Conservation (phyloP, 257 asterid genomes). For the Nemophila menziesii region DNA sequence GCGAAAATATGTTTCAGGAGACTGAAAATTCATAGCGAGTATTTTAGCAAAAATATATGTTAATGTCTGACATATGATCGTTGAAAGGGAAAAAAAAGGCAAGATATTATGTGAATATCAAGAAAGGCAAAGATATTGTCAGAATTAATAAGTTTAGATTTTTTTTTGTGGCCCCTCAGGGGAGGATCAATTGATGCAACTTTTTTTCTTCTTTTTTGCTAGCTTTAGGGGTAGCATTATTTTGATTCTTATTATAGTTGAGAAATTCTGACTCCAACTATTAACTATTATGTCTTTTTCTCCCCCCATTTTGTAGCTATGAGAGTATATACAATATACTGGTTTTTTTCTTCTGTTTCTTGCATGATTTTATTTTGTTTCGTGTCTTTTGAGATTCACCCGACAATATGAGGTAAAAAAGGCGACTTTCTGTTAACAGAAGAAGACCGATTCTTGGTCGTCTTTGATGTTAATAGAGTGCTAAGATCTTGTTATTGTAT, state of each 20-base stretch:
- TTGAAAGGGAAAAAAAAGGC: background rate
- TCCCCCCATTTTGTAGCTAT: too few species aligned
- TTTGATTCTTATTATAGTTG: background rate
- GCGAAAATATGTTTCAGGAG: constrained; percentile 60
- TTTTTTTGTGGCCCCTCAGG: background rate
- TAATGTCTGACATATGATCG: background rate
- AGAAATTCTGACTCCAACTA: background rate
- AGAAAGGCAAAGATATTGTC: background rate
- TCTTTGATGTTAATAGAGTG: too few species aligned
- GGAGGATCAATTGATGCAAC: background rate
- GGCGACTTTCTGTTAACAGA: too few species aligned
- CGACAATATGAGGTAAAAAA: too few species aligned
- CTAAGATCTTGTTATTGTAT: too few species aligned
- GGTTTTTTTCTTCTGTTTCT: too few species aligned
- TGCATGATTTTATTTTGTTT: too few species aligned
- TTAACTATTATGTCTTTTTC: background rate
- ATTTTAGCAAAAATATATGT: background rate
- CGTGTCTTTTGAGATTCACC: too few species aligned
- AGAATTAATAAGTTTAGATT: background rate
- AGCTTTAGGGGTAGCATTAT: background rate
- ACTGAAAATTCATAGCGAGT: constrained; percentile 21
- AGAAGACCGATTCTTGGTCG: too few species aligned
- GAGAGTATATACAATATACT: too few species aligned
- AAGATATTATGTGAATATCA: background rate
- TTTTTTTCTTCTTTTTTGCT: background rate